Percentiles rank a stretch among this genome's conserved stretches.
Conservation (phyloP, 192 early-diverging fungal species). For the Coemansia sp. region DNA sequence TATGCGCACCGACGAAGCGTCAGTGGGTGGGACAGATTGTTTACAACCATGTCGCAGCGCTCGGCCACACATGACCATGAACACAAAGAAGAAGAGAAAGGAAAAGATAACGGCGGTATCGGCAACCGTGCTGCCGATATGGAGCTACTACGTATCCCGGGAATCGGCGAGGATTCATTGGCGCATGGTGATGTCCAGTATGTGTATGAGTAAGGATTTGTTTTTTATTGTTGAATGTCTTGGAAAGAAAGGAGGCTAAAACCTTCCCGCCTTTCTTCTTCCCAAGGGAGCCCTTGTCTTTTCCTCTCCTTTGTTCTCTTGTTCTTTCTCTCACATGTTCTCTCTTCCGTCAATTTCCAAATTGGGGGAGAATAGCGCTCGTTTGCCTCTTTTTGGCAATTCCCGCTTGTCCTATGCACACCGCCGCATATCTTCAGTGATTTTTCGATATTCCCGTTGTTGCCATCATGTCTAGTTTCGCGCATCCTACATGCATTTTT, state of each 20-base stretch:
- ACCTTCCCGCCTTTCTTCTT: background rate
- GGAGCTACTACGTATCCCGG: conserved; percentile 32
- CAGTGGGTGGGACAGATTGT: conserved; percentile 52
- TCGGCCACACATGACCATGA: conserved; percentile 12
- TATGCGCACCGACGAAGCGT: conserved; percentile 50
- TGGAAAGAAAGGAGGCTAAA: background rate
- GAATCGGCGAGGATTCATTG: conserved; percentile 43
- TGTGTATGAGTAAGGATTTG: conserved; percentile 51
- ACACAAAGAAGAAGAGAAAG: background rate
- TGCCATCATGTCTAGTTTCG: too few species aligned
- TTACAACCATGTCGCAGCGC: conserved; percentile 42
- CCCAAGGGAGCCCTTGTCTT: background rate
- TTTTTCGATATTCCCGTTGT: too few species aligned
- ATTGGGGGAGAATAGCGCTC: too few species aligned
- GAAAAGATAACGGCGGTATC: background rate
- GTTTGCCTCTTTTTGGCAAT: too few species aligned
- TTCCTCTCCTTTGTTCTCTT: too few species aligned
- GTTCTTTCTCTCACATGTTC: too few species aligned
- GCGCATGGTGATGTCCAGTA: conserved; percentile 55
- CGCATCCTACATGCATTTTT: too few species aligned
- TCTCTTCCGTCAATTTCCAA: too few species aligned
- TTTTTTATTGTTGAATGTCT: background rate
- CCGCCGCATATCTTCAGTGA: too few species aligned
- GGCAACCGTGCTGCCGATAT: conserved; percentile 3
- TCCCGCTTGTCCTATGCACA: too few species aligned